Evolutionary conservation across 495 filamentous ascomycete genomes (phyloP).

Genomic region (Bacidia gigantensis): DNA sequence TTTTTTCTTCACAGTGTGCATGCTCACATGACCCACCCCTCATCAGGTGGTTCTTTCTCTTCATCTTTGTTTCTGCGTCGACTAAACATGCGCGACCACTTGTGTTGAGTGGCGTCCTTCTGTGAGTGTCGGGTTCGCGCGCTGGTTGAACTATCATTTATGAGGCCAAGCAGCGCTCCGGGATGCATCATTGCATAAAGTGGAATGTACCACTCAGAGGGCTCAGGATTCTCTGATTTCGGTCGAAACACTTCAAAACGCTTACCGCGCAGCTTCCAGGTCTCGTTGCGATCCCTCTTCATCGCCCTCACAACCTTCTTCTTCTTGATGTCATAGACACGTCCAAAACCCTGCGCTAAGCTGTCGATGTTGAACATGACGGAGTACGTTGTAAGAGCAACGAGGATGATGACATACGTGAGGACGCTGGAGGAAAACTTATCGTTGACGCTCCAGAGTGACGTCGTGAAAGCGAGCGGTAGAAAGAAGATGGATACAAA

Average conservation of each 20-base stretch:
- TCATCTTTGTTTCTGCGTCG: not conserved
- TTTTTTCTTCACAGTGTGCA: too few relatives aligned
- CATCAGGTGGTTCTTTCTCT: conserved; percentile 1
- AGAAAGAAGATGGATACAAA: conserved; percentile 37
- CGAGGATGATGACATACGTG: conserved; percentile 17
- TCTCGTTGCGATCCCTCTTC: conserved; percentile 13
- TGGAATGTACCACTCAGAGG: conserved; percentile 20
- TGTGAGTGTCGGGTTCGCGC: not conserved
- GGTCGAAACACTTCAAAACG: conserved; percentile 19
- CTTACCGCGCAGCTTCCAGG: conserved; percentile 16
- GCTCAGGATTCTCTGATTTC: conserved; percentile 17
- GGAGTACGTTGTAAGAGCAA: conserved; percentile 16
- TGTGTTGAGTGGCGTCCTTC: not conserved
- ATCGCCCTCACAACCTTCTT: conserved; percentile 16
- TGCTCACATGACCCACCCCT: not conserved
- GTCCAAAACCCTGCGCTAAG: conserved; percentile 13
- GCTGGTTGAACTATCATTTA: not conserved
- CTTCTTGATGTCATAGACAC: conserved; percentile 16
- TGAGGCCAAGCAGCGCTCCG: conserved; percentile 6
- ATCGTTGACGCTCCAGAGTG: conserved; percentile 20
- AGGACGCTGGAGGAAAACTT: conserved; percentile 16
- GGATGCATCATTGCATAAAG: conserved; percentile 16
- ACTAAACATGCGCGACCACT: not conserved
- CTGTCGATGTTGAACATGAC: conserved; percentile 20
- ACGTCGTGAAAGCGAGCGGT: conserved; percentile 32